These are phyloP conservation scores for Candida mesenterica DNA, from an alignment of 1,139 yeast species.

Conservation along the genomic window DNA sequence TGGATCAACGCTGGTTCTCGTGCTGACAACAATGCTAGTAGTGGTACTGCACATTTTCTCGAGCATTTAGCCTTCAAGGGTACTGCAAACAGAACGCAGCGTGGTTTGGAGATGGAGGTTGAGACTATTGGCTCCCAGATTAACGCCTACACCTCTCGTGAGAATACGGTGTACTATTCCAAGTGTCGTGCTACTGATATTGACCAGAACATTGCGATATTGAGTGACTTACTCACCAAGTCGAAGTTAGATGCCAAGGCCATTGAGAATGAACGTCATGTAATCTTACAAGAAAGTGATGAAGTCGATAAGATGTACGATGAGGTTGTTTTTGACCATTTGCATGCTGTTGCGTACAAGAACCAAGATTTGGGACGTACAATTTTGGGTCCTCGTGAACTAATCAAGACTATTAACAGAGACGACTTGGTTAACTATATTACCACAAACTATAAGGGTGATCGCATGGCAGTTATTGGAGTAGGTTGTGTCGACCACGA, in stretches of 20 bases:
- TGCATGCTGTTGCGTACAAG: conserved; percentile 88
- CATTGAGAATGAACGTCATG: conserved; percentile 93
- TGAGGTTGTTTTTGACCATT: conserved; percentile 95
- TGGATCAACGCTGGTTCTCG: conserved; percentile 98
- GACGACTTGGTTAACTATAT: conserved; percentile 78
- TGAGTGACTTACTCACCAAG: conserved; percentile 84
- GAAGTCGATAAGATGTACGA: conserved; percentile 98
- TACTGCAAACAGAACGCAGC: conserved; percentile 77
- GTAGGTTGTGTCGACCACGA: conserved; percentile 93
- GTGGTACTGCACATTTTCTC: conserved; percentile 95
- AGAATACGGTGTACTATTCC: conserved; percentile 95
- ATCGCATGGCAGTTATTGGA: conserved; percentile 95
- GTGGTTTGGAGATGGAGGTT: conserved; percentile 83
- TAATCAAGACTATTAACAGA: conserved; percentile 76
- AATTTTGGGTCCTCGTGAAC: conserved; percentile 91
- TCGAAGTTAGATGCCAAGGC: conserved; percentile 81
- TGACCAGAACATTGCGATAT: conserved; percentile 80
- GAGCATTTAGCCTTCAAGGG: conserved; percentile 98
- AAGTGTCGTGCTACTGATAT: conserved; percentile 80
- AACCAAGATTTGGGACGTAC: conserved; percentile 95
- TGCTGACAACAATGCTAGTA: conserved; percentile 81
- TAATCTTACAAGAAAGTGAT: conserved; percentile 92
- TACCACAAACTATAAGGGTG: conserved; percentile 86
- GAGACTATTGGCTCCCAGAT: conserved; percentile 96
- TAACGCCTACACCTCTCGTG: conserved; percentile 96